Base-by-base conservation (phyloP, 306 rosid genomes). In the Trifolium subterraneum region DNA sequence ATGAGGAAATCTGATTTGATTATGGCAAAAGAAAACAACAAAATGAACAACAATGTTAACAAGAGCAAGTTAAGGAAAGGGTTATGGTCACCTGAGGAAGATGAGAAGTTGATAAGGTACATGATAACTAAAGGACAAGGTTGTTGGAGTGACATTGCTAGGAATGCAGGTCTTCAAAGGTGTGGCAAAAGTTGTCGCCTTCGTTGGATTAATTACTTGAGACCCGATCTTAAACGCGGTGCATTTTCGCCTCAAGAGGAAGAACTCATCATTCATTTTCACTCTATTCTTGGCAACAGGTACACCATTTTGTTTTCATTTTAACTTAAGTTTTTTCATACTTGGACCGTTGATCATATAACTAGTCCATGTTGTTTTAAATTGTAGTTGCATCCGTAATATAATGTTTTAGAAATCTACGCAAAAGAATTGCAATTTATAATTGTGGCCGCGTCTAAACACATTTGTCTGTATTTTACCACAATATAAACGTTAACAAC, bases 101-200 rank as follows among this genome's bases (percentile, higher is more conserved):
- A 93, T 41, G 97, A 93, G 86, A 93, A 88, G 61, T 86, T 93
- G 12, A 75, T 93, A 75, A 85, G 92, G 82, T 91, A 93, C 77
- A 93, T 93, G 98, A 15, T 93, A 66, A 93, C 86, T 15, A 91
- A 88, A 45, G 98, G 97, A 52, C 96, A 93, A 85, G 98, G 98
- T 0, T 93, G 98, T 23, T 93, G 98, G 98, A 91, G 90, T 79
- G 96, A 93, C 82, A 86, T 91, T 70, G 97, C 98, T 2, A 86
- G 88, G 62, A 93, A 89, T 78, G 93, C 96, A 2, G 98, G 93
- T 2, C 96, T 93, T 39, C 90, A 83, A 22, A 80, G 98, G 29
- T 93, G 98, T 29, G 98, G 98, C 0, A 93, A 93, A 78, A 93
- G 98, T 41, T 93, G 98, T 45, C 90, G 98, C n/a, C 97, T 93